phyloP scores from a whole-genome alignment of 2,329 filamentous ascomycete genomes.

The Sporothrix luriei region DNA sequence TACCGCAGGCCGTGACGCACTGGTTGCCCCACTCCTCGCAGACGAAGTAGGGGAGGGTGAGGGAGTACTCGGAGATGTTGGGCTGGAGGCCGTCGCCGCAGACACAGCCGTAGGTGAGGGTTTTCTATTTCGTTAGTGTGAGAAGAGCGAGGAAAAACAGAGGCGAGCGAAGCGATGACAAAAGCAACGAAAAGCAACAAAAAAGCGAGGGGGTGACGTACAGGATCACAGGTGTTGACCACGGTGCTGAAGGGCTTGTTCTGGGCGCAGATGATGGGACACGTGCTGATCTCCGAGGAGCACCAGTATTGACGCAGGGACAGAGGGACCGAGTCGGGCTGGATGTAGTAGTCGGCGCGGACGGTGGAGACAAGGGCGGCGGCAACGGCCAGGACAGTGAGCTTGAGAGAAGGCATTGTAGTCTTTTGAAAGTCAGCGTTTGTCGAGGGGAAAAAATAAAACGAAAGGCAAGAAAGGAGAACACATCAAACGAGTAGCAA shows the following conservation, averaged over 20 bases:
- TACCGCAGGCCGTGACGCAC: constrained; percentile 62
- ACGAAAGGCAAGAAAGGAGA: not conserved
- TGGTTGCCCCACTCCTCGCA: constrained; percentile 72
- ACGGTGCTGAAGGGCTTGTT: constrained; percentile 53
- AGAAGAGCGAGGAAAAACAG: constrained; percentile 28
- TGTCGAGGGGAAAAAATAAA: not conserved
- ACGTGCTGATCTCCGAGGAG: constrained; percentile 61
- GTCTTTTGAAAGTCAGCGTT: not conserved
- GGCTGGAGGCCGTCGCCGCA: constrained; percentile 68
- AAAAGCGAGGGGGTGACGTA: constrained; percentile 44
- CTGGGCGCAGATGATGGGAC: constrained; percentile 73
- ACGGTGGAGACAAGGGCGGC: constrained; percentile 56
- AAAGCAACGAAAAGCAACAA: not conserved
- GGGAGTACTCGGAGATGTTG: constrained; percentile 74
- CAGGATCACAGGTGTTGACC: constrained; percentile 68
- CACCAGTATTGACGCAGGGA: constrained; percentile 65
- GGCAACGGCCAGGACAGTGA: constrained; percentile 58
- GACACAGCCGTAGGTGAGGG: constrained; percentile 70
- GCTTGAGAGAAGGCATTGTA: constrained; percentile 59
- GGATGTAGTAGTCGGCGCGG: constrained; percentile 62
- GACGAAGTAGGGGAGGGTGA: constrained; percentile 76
- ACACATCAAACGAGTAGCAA: not conserved
- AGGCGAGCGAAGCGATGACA: not conserved
- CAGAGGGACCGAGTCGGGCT: constrained; percentile 62
- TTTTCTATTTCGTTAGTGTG: constrained; percentile 46